These are phyloP conservation scores for Kondoa subrosea DNA, from an alignment of 768 basidiomycete genomes.

Conservation along the genomic window DNA sequence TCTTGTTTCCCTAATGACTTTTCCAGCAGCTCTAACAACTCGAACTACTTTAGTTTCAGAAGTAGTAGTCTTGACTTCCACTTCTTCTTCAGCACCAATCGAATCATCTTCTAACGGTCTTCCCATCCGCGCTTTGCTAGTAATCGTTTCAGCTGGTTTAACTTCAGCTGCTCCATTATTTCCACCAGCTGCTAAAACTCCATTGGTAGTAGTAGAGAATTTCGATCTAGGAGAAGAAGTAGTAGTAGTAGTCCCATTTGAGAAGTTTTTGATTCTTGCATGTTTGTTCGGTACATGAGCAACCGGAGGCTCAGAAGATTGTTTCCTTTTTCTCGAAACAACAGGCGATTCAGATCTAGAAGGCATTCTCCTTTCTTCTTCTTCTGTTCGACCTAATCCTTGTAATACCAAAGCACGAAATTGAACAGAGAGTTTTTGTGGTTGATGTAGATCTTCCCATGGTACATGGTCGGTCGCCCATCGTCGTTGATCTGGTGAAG, in stretches of 20 bases:
- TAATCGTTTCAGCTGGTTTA: background rate
- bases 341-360: background rate
- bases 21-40: background rate
- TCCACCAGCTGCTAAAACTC: background rate
- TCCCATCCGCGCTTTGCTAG: background rate
- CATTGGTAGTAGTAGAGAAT: background rate
- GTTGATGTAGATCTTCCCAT: constrained; percentile 21
- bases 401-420: constrained; percentile 17
- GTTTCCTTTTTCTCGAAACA: constrained; percentile 4
- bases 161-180: background rate
- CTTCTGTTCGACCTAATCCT: constrained; percentile 17
- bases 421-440: constrained; percentile 15
- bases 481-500: constrained; percentile 19
- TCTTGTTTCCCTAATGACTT: constrained; percentile 3
- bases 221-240: background rate
- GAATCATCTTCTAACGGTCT: background rate
- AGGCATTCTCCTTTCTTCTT: background rate
- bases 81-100: background rate
- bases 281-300: background rate
- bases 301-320: background rate
- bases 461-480: constrained; percentile 26
- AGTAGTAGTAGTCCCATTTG: background rate
- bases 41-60: background rate
- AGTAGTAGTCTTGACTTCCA: background rate
- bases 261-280: background rate